A percentile compares a stretch with the other conserved stretches of the same genome.
phyloP scores from a whole-genome alignment of 345 rosid genomes.

The Rhodamnia argentea region DNA sequence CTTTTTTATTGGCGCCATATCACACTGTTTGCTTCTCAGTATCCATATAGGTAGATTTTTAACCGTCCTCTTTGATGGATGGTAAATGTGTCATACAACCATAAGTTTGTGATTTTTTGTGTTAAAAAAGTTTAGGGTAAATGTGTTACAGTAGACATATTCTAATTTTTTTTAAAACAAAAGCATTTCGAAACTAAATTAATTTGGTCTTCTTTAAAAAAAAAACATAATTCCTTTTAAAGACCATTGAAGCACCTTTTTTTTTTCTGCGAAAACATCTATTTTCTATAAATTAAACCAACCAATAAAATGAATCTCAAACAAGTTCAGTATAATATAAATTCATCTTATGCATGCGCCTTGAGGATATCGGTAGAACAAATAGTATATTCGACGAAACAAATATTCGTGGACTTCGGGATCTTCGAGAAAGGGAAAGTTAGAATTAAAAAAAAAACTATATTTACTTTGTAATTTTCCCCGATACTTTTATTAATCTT shows the following conservation, averaged over 20 bases:
- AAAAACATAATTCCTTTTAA: background rate
- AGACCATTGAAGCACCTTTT: background rate
- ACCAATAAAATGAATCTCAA: background rate
- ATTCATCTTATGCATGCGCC: background rate
- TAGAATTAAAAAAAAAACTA: background rate
- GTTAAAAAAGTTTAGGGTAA: too few relatives aligned
- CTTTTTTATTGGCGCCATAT: too few relatives aligned
- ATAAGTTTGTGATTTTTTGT: too few relatives aligned
- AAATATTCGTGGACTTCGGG: background rate
- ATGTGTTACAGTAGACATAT: background rate
- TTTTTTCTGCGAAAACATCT: background rate
- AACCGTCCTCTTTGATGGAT: too few relatives aligned
- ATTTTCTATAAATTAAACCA: background rate
- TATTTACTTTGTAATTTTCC: background rate
- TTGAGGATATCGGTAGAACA: fast-evolving
- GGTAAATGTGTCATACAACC: too few relatives aligned
- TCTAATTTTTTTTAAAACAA: background rate
- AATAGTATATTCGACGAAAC: background rate
- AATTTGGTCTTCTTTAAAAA: background rate
- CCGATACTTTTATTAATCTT: background rate
- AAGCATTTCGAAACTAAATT: background rate
- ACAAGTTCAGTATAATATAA: background rate
- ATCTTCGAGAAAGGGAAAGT: background rate
- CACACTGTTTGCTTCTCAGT: too few relatives aligned
- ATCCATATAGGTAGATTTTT: too few relatives aligned